phyloP scores from a whole-genome alignment of 306 rosid genomes.

The Lablab purpureus region DNA sequence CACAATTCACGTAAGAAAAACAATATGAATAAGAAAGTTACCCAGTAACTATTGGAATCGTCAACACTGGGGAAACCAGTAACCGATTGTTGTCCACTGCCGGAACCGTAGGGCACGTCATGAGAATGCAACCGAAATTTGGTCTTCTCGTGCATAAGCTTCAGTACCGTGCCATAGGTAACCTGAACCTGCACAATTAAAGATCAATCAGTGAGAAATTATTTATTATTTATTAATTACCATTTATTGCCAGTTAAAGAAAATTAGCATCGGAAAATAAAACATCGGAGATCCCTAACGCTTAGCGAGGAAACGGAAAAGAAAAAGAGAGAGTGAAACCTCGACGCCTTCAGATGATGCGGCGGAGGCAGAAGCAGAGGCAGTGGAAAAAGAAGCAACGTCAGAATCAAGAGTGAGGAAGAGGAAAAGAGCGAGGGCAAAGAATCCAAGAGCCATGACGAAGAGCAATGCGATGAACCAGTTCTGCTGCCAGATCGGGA shows the following conservation, averaged over 20 bases:
- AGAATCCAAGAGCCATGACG: slow-evolving; percentile 84
- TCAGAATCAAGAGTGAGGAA: slow-evolving; percentile 77
- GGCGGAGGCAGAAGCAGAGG: slow-evolving; percentile 56
- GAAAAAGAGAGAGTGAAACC: slow-evolving; percentile 49
- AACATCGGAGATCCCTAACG: neutral
- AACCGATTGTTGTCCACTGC: slow-evolving; percentile 99
- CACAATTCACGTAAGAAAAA: neutral
- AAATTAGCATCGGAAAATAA: neutral
- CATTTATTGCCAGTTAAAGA: neutral
- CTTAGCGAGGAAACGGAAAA: neutral
- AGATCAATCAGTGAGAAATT: neutral
- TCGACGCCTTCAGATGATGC: slow-evolving; percentile 87
- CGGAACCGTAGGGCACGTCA: slow-evolving; percentile 98
- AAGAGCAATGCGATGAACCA: slow-evolving; percentile 90
- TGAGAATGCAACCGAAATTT: slow-evolving; percentile 94
- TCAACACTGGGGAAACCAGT: slow-evolving; percentile 90
- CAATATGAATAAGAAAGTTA: slow-evolving; percentile 29
- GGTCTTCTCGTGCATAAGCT: slow-evolving; percentile 94
- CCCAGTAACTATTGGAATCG: slow-evolving; percentile 98
- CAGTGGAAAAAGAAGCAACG: slow-evolving; percentile 62
- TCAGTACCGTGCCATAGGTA: slow-evolving; percentile 84
- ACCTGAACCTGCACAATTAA: slow-evolving; percentile 53
- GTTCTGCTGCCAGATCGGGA: slow-evolving; percentile 87
- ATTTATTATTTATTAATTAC: neutral
- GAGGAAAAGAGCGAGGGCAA: slow-evolving; percentile 78